Evolutionary conservation across 140 eudicot genomes (phyloP).

Genomic region (Oenanthe javanica): DNA sequence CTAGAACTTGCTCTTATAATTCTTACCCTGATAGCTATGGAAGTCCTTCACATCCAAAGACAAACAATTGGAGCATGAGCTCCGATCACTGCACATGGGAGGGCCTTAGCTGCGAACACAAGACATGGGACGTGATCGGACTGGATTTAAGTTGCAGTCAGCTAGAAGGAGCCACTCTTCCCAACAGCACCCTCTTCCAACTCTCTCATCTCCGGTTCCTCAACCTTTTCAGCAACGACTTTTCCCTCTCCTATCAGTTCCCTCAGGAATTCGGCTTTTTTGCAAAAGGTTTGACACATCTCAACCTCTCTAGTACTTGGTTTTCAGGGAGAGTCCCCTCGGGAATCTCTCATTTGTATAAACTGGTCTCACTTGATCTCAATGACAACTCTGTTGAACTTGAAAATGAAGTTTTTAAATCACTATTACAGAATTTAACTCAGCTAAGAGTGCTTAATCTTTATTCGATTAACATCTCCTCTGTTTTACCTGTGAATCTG

Average conservation of each 20-base stretch:
- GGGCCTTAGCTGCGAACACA: conserved; percentile 10
- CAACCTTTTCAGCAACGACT: conserved; percentile 6
- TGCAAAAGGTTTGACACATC: too few relatives aligned
- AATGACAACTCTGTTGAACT: not conserved
- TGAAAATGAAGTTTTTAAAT: not conserved
- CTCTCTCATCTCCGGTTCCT: conserved; percentile 17
- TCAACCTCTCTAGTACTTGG: not conserved
- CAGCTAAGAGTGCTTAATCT: not conserved
- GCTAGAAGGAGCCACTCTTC: not conserved
- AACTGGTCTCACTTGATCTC: not conserved
- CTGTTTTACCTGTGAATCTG: not conserved
- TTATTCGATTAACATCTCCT: not conserved
- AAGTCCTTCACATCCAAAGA: conserved; percentile 12
- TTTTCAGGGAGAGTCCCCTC: not conserved
- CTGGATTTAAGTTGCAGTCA: conserved; percentile 11
- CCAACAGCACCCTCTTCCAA: conserved; percentile 17
- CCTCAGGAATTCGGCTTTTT: too few relatives aligned
- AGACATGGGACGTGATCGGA: conserved; percentile 11
- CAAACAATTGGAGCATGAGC: not conserved
- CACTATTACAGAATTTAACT: not conserved
- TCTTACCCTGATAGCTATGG: not conserved
- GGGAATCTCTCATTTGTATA: not conserved
- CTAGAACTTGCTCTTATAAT: too few relatives aligned
- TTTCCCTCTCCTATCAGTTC: too few relatives aligned
- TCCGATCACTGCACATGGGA: conserved; percentile 12